phyloP scores from a whole-genome alignment of 805 yeast genomes.

The Yarrowia sp. region DNA sequence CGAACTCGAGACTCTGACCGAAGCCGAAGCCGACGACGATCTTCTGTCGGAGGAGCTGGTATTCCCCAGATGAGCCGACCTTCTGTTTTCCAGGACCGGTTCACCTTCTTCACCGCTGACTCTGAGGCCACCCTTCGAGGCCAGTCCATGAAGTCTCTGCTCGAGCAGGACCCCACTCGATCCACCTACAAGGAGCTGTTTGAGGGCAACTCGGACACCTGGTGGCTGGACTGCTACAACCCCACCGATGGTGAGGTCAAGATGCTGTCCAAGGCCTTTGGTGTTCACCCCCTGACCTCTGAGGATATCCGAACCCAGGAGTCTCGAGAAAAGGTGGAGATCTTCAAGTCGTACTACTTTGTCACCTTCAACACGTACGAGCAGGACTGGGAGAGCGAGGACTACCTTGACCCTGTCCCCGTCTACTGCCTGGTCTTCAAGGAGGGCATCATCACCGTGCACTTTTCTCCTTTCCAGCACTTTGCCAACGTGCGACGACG shows the following conservation, averaged over 20 bases:
- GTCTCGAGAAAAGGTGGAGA: conserved; percentile 94
- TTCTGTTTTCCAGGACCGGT: conserved; percentile 51
- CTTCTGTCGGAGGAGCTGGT: neutral
- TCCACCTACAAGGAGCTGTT: conserved; percentile 68
- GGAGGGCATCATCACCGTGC: conserved; percentile 60
- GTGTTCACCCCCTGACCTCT: conserved; percentile 95
- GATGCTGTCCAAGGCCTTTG: conserved; percentile 86
- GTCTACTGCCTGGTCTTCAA: conserved; percentile 61
- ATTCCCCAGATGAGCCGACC: conserved; percentile 11
- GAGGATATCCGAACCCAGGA: conserved; percentile 97
- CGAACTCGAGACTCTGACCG: conserved; percentile 20
- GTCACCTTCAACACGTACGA: conserved; percentile 97
- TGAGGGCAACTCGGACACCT: conserved; percentile 79
- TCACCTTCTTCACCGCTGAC: conserved; percentile 78
- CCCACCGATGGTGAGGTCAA: conserved; percentile 97
- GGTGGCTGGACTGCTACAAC: conserved; percentile 96
- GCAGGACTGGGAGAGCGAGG: conserved; percentile 76
- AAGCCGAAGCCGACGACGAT: conserved; percentile 17
- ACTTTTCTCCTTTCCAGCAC: conserved; percentile 58
- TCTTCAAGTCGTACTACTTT: conserved; percentile 85
- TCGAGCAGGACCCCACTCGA: conserved; percentile 45
- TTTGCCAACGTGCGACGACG: conserved; percentile 62
- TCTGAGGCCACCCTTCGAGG: conserved; percentile 90
- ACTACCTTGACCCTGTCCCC: conserved; percentile 63
- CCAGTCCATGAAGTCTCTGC: conserved; percentile 75